Conservation (phyloP, 2,329 filamentous ascomycete genomes). For the Bipolaris bicolor region DNA sequence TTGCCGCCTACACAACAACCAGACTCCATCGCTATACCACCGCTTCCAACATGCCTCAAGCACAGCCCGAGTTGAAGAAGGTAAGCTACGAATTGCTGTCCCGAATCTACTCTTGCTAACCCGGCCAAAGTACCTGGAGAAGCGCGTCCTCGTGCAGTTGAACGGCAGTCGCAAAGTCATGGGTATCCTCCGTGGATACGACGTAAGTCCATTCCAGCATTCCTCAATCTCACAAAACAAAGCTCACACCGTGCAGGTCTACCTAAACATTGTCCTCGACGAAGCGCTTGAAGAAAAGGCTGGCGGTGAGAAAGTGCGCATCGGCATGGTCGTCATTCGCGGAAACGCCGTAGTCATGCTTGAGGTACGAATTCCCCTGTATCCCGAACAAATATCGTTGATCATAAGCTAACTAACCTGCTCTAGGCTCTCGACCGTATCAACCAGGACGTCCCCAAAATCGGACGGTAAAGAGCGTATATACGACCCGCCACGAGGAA, state of each 20-base stretch:
- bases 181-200: slow-evolving; percentile 91
- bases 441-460: slow-evolving; percentile 43
- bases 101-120: slow-evolving; percentile 26
- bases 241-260: slow-evolving; percentile 67
- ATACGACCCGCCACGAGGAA: slow-evolving; percentile 4
- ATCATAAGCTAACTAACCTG: slow-evolving; percentile 15
- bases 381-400: neutral
- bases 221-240: neutral
- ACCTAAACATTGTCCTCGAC: slow-evolving; percentile 96
- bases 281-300: slow-evolving; percentile 95
- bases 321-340: slow-evolving; percentile 96
- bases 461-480: slow-evolving; percentile 34
- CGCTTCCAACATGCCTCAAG: slow-evolving; percentile 82
- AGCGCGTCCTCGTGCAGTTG: slow-evolving; percentile 95
- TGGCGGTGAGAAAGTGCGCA: slow-evolving; percentile 83
- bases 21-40: slow-evolving; percentile 5
- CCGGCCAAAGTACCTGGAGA: slow-evolving; percentile 86
- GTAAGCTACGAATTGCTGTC: slow-evolving; percentile 55
- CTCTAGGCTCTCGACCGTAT: slow-evolving; percentile 46
- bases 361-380: slow-evolving; percentile 60
- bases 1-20: neutral
- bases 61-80: slow-evolving; percentile 99
- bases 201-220: slow-evolving; percentile 66
- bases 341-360: slow-evolving; percentile 99
- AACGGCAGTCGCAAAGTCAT: slow-evolving; percentile 98